Base-by-base conservation (phyloP, 2,329 filamentous ascomycete species). In the Bipolaris cookei region DNA sequence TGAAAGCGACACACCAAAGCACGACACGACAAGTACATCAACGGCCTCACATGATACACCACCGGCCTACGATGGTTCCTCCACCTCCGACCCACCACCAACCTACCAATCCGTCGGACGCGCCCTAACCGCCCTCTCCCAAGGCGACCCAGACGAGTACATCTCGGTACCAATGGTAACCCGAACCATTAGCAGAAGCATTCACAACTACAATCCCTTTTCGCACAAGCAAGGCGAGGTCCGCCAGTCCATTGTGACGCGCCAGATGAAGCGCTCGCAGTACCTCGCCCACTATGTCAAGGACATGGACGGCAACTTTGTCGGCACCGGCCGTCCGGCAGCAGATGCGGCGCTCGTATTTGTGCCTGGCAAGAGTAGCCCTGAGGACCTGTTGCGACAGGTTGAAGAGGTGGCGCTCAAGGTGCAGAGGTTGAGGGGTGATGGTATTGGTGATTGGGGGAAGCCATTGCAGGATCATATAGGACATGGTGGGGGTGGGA, bases 241-340 rank as follows among this genome's bases (percentile, higher is more conserved):
- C 2, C 13, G 6, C 1, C 54, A 61, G 20, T 53, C 51, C 2
- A 51, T 65, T 3, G 23, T 51, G 3, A 32, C 46, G 13, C 55
- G 63, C 2, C 51, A 54, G 4, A 65, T 65, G 61, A 62, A 28
- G 80, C 63, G 61, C 1, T 38, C 41, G 2, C 41, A 56, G 41
- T 74, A 72, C 53, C 57, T 68, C 1, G 64, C 66, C 28, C 62
- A 69, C 42, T 75, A 75, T 39, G 67, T 64, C n/a, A 72, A 73
- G 16, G 68, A 74, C 45, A 42, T 55, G 0, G 53, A 71, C 2
- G 72, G 71, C 1, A 72, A 70, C 3, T 74, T 68, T 32, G 23
- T 72, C 1, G 69, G 71, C 0, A 73, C 68, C 0, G 59, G 63
- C 21, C 59, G 43, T 6, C 58, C 63, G 1, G 71, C 71, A 1